Base-by-base conservation (phyloP, 148 eudicot species). In the Rhododendron kiyosumense region DNA sequence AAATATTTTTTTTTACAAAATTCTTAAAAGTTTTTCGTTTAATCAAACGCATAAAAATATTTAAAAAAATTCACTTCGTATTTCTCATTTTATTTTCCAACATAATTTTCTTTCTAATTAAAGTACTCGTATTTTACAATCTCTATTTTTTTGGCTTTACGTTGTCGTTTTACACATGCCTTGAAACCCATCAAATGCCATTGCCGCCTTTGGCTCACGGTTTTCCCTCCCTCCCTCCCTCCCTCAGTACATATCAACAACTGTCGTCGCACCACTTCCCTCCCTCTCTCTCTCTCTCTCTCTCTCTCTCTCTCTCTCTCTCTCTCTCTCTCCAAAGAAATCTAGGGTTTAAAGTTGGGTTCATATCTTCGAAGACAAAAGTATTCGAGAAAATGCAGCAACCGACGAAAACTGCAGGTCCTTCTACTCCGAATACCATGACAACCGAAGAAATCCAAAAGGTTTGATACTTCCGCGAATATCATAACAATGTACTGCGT, bases 391-490 rank as follows among this genome's bases (percentile, higher is more conserved):
- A 83, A 79, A 89, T 85, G 89, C 92, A 88, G 38, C 87, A 84
- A 32, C 84, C 87, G 49, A 76, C 76, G 85, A 88, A 67, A 48
- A 80, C 73, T 81, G 61, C 86, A 54, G 54, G 36, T 22, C 76
- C 83, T 80, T 28, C 82, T 28, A 78, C 91, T 85, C 86, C 87
- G 54, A 87, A 79, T 67, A 49, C 67, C 79, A 87, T 94, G 80
- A 85, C 94, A 81, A 92, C 96, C 22, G 96, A 92, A 83, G 94
- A 94, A 90, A 91, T 94, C 87, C 96, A 94, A 81, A 94, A 94
- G 96, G 96, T 94, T 22, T 28, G 69, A 83, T 81, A 59, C 14
- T 52, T 45, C 14, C 17, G 17, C 22, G 36, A 34, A n/a, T 14
- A 54, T 82, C 28, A 36, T 3, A n/a, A 20, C 43, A 5, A 3